These are phyloP conservation scores for Conoideocrella luteorostrata DNA, from an alignment of 2,329 filamentous ascomycete genomes.

Conservation along the genomic window DNA sequence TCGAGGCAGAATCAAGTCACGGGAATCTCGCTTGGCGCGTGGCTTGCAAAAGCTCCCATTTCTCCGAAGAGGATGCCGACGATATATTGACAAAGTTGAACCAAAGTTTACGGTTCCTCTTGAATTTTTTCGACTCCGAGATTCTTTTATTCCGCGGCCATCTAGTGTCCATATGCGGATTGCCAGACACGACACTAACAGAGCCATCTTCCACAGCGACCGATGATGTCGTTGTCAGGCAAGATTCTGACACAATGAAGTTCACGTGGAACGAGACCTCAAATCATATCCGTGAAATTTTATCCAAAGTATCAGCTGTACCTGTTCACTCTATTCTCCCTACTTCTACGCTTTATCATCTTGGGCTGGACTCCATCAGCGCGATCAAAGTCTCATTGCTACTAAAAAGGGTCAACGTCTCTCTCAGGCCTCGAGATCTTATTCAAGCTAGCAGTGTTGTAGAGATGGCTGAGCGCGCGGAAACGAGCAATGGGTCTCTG, in stretches of 20 bases:
- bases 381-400: conserved; percentile 76
- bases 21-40: conserved; percentile 60
- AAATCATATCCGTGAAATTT: conserved; percentile 35
- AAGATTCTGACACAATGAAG: not conserved
- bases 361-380: conserved; percentile 87
- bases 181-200: conserved; percentile 29
- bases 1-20: conserved; percentile 65
- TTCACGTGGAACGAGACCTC: conserved; percentile 29
- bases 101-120: conserved; percentile 47
- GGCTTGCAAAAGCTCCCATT: conserved; percentile 56
- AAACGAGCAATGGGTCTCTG: not conserved
- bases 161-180: conserved; percentile 58
- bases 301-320: conserved; percentile 55
- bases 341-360: conserved; percentile 66
- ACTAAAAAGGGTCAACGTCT: conserved; percentile 56
- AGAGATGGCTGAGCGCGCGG: conserved; percentile 47
- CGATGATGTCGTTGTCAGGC: not conserved
- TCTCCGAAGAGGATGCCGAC: conserved; percentile 38
- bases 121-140: conserved; percentile 40
- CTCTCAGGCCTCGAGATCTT: conserved; percentile 64
- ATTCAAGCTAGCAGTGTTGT: conserved; percentile 58
- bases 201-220: not conserved
- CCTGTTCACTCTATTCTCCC: conserved; percentile 50
- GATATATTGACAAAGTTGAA: conserved; percentile 55
- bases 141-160: conserved; percentile 47